Evolutionary conservation across 2,329 filamentous ascomycete genomes (phyloP), one percentile per base, ranked within the genome.

Genomic region (Fusarium nodosum): DNA sequence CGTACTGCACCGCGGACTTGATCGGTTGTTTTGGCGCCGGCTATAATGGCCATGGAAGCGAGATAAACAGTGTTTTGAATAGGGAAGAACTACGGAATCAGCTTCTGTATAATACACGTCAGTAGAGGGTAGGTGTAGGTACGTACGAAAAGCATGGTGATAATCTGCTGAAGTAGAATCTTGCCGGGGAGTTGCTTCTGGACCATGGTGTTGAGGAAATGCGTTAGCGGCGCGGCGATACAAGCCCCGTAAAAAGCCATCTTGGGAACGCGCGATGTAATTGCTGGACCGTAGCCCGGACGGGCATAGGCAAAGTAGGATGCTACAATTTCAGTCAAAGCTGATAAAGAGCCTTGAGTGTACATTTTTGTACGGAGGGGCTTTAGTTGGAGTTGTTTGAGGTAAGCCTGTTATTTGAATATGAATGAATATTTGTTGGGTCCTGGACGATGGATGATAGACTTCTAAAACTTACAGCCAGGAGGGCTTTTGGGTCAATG

Each of bases 181-280:
- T 42, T 41, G 10, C 62, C 62, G 3, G 38, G 46, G 0, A 65
- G 44, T 24, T 38, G 51, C 10, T 56, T 48, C 34, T 65, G 62
- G 2, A 60, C 39, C 34, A 48, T 44, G 5, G 53, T 53, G 53
- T 53, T 54, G 26, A 65, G 20, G 33, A 64, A 59, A 47, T 65
- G 62, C 22, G 33, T 47, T 16, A 65, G 18, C 7, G 62, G 62
- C 57, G 62, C 62, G n/a, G 53, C 56, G 9, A 65, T 39, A 20
- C 42, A 65, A 20, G 46, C 52, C 18, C 62, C 62, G n/a, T 65
- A 65, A 34, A 65, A 65, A 13, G 62, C 62, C 62, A 65, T 65
- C 56, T 64, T 56, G 18, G 62, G 62, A 33, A 65, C 46, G 18
- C 62, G 62, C 9, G 62, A 42, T 26, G 62, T 65, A 9, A 65